Conservation (phyloP, 164 flowering plant species). For the Chimonanthus salicifolius region DNA sequence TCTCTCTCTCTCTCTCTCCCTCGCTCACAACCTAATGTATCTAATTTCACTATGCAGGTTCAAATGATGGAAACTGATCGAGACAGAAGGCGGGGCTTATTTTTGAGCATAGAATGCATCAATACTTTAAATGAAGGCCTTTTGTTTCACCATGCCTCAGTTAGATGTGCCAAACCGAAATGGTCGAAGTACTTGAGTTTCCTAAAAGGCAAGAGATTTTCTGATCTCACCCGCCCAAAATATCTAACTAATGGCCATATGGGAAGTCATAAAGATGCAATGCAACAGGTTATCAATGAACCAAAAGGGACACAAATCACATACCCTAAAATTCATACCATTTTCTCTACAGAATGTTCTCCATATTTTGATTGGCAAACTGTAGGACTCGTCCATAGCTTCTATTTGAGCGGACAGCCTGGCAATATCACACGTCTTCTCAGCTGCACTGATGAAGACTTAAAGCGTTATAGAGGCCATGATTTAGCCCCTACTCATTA, state of each 20-base stretch:
- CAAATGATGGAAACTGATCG: constrained; percentile 59
- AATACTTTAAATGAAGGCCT: constrained; percentile 90
- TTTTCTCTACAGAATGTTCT: constrained; percentile 89
- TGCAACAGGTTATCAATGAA: constrained; percentile 24
- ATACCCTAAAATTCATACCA: constrained; percentile 85
- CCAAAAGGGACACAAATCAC: constrained; percentile 13
- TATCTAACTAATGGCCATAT: constrained; percentile 27
- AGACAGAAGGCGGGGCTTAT: constrained; percentile 51
- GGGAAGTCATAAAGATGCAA: constrained; percentile 24
- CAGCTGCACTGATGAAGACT: constrained; percentile 88
- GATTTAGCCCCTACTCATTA: constrained; percentile 97
- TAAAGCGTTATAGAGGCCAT: constrained; percentile 67
- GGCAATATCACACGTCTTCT: constrained; percentile 93
- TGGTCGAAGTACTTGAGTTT: constrained; percentile 94
- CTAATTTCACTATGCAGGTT: constrained; percentile 39
- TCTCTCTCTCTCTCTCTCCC: background rate
- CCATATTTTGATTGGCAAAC: constrained; percentile 99
- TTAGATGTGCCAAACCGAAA: constrained; percentile 80
- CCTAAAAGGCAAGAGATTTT: constrained; percentile 73
- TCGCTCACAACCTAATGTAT: background rate
- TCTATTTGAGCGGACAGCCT: constrained; percentile 89
- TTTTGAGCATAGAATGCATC: constrained; percentile 80
- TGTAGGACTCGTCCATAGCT: constrained; percentile 93
- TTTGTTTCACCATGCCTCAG: constrained; percentile 59
- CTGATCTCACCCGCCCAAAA: constrained; percentile 72